A percentile compares a stretch with the other conserved stretches of the same genome.
Evolutionary conservation across 495 filamentous ascomycete genomes (phyloP).

Genomic region (Sporormia fimetaria): DNA sequence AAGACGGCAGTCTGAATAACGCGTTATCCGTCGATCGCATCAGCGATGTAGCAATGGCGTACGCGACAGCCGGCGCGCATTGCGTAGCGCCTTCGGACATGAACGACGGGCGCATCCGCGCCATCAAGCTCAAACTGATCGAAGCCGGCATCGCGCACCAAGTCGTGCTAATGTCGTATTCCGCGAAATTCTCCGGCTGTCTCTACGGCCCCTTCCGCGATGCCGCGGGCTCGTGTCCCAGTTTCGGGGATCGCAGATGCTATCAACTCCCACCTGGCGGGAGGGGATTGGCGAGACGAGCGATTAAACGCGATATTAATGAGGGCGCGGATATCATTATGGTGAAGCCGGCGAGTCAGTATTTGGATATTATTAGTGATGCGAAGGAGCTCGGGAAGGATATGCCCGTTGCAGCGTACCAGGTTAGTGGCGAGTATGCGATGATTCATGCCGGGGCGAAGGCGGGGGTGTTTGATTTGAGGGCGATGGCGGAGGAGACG

Average conservation of each 20-base stretch:
- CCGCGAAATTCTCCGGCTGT: conserved; percentile 92
- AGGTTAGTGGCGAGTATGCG: conserved; percentile 92
- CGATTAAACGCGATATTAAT: conserved; percentile 76
- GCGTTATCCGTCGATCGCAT: conserved; percentile 83
- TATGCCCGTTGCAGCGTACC: conserved; percentile 86
- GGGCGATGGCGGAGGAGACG: conserved; percentile 87
- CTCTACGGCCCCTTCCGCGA: conserved; percentile 96
- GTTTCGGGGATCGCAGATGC: conserved; percentile 89
- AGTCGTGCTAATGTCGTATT: conserved; percentile 89
- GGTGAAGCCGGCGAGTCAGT: conserved; percentile 93
- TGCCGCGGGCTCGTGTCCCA: conserved; percentile 81
- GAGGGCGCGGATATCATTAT: conserved; percentile 98
- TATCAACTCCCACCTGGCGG: conserved; percentile 92
- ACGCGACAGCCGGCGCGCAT: conserved; percentile 86
- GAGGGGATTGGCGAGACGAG: conserved; percentile 83
- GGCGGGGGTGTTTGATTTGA: conserved; percentile 94
- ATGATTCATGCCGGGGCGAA: conserved; percentile 97
- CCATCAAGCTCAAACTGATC: conserved; percentile 93
- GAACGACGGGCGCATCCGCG: conserved; percentile 94
- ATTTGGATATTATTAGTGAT: conserved; percentile 91
- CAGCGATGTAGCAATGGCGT: conserved; percentile 82
- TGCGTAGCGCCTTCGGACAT: conserved; percentile 96
- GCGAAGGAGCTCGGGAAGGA: conserved; percentile 86
- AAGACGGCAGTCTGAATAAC: conserved; percentile 90
- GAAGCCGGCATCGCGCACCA: conserved; percentile 82